Evolutionary conservation across 805 yeast genomes (phyloP).

Genomic region (Cyberlindnera meyerae): DNA sequence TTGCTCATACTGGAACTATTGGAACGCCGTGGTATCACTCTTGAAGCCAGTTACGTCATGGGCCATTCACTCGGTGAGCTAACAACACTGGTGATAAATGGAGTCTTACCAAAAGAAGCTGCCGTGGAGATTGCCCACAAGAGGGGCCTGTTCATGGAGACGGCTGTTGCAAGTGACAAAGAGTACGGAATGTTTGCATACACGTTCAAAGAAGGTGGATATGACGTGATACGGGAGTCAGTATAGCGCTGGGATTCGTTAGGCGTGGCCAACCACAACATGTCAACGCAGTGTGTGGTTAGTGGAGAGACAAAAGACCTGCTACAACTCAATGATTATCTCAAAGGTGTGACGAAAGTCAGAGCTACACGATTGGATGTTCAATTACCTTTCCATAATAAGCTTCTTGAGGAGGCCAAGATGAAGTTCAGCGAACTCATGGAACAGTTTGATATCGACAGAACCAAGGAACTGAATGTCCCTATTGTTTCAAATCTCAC

Average conservation of each 20-base stretch:
- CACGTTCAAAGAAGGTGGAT: constrained; percentile 21
- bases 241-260: constrained; percentile 11
- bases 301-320: constrained; percentile 31
- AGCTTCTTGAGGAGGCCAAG: constrained; percentile 31
- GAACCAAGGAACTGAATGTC: constrained; percentile 15
- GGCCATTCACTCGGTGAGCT: constrained; percentile 46
- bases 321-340: constrained; percentile 9
- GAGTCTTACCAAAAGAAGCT: constrained; percentile 22
- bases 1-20: constrained; percentile 25
- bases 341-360: constrained; percentile 21
- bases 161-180: constrained; percentile 17
- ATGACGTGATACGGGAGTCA: constrained; percentile 5
- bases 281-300: constrained; percentile 35
- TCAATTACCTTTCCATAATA: constrained; percentile 41
- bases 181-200: constrained; percentile 35
- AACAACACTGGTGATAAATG: constrained; percentile 32
- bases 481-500: constrained; percentile 38
- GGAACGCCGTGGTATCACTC: constrained; percentile 18
- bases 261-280: constrained; percentile 40
- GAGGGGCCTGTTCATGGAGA: constrained; percentile 38
- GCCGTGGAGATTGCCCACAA: constrained; percentile 26
- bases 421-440: constrained; percentile 20
- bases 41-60: constrained; percentile 23
- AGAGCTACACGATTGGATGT: constrained; percentile 33
- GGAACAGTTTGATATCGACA: constrained; percentile 9